These are phyloP conservation scores for Typha latifolia DNA, from an alignment of 176 grass and related monocot species.

Conservation along the genomic window DNA sequence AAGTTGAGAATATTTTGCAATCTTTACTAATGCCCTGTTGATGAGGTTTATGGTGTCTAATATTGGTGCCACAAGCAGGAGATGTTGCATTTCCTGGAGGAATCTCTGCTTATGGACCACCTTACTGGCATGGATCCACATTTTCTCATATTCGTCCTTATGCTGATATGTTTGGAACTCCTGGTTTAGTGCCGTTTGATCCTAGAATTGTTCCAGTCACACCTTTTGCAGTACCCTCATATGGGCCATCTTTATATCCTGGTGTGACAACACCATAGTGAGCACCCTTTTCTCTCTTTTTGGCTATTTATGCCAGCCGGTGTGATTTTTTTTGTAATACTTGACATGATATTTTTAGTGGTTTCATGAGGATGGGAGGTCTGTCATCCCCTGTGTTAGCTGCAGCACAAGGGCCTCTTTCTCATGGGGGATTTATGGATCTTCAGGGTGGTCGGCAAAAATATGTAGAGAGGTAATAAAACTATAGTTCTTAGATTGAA, in stretches of 20 bases:
- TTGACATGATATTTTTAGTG: constrained; percentile 3
- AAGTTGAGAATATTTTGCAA: neutral
- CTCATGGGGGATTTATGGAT: constrained; percentile 7
- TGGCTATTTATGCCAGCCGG: neutral
- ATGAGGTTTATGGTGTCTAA: neutral
- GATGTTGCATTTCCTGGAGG: constrained; percentile 13
- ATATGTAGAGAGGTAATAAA: constrained; percentile 12
- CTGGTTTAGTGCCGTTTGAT: constrained; percentile 21
- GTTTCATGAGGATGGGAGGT: constrained; percentile 20
- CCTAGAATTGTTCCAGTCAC: constrained; percentile 12
- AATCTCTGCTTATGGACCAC: constrained; percentile 11
- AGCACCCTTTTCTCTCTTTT: constrained; percentile 2
- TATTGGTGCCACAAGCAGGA: constrained; percentile 1
- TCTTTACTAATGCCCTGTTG: neutral
- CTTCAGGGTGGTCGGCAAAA: neutral
- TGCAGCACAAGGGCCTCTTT: constrained; percentile 2
- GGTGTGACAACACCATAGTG: constrained; percentile 21
- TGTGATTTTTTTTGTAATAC: constrained; percentile 5
- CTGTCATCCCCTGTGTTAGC: constrained; percentile 9
- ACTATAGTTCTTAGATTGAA: neutral
- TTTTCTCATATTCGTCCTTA: constrained; percentile 11
- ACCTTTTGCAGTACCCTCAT: constrained; percentile 16
- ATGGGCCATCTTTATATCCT: constrained; percentile 13
- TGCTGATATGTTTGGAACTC: constrained; percentile 20
- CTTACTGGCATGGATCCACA: constrained; percentile 15